phyloP scores from a whole-genome alignment of 768 basidiomycete species.

The Nevesoporus exiguus region DNA sequence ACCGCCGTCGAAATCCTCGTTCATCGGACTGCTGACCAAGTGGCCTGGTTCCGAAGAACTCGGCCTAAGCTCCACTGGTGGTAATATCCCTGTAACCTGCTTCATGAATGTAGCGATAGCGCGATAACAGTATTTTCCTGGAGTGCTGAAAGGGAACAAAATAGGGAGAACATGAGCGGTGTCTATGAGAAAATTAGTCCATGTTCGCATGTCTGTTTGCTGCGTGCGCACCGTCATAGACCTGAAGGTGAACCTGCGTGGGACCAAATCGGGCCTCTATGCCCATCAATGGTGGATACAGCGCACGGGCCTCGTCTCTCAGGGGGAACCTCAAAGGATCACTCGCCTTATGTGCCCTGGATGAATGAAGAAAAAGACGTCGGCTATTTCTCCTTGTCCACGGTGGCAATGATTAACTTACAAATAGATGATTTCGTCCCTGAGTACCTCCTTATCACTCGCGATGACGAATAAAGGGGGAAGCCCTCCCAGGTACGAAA shows the following conservation, averaged over 20 bases:
- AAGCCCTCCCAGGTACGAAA: conserved; percentile 85
- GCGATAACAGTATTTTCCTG: conserved; percentile 77
- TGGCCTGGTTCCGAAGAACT: conserved; percentile 12
- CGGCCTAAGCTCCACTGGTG: conserved; percentile 9
- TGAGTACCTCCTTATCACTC: conserved; percentile 85
- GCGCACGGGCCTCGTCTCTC: conserved; percentile 38
- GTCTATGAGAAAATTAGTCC: conserved; percentile 38
- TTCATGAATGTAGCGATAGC: conserved; percentile 71
- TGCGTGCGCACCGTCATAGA: conserved; percentile 69
- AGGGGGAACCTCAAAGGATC: conserved; percentile 67
- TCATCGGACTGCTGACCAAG: conserved; percentile 1
- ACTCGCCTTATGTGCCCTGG: conserved; percentile 88
- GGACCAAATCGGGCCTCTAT: conserved; percentile 53
- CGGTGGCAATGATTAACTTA: conserved; percentile 34
- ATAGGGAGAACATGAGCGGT: conserved; percentile 71
- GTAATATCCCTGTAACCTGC: conserved; percentile 52
- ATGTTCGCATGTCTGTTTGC: conserved; percentile 19
- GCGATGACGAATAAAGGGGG: conserved; percentile 84
- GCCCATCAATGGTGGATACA: conserved; percentile 57
- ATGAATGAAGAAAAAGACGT: not conserved
- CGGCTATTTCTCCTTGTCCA: not conserved
- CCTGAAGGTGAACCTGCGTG: conserved; percentile 87
- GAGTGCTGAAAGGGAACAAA: conserved; percentile 71
- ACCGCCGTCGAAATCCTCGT: not conserved
- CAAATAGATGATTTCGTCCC: conserved; percentile 91